Percentiles rank a stretch among this genome's conserved stretches.
These are phyloP conservation scores for Austroboletus niveus DNA, from an alignment of 1,284 basidiomycete species.

Conservation along the genomic window DNA sequence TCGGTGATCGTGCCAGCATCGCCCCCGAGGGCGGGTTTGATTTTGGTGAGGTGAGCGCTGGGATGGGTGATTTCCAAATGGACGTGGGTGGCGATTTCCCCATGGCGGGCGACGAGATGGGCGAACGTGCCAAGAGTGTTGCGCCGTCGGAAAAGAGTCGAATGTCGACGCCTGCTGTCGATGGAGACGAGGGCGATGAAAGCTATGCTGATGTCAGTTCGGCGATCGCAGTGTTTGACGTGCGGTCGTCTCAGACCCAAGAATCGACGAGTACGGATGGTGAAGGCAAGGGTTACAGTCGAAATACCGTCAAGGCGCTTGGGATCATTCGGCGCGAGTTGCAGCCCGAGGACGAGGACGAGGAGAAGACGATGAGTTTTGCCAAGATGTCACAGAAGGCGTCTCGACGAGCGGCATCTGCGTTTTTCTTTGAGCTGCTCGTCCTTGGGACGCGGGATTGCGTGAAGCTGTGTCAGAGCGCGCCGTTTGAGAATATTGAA, in stretches of 20 bases:
- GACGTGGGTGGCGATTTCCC: slow-evolving; percentile 42
- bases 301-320: slow-evolving; percentile 89
- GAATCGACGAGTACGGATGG: slow-evolving; percentile 40
- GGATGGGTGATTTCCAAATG: slow-evolving; percentile 66
- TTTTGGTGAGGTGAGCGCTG: slow-evolving; percentile 51
- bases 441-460: slow-evolving; percentile 92
- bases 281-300: slow-evolving; percentile 77
- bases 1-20: slow-evolving; percentile 47
- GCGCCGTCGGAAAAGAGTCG: slow-evolving; percentile 59
- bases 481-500: slow-evolving; percentile 84
- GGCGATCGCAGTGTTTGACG: slow-evolving; percentile 83
- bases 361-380: slow-evolving; percentile 60
- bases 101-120: slow-evolving; percentile 29
- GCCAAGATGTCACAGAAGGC: slow-evolving; percentile 53
- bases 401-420: slow-evolving; percentile 85
- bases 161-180: slow-evolving; percentile 65
- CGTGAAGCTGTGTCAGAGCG: slow-evolving; percentile 73
- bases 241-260: slow-evolving; percentile 52
- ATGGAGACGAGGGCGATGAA: slow-evolving; percentile 61
- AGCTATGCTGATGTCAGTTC: slow-evolving; percentile 69
- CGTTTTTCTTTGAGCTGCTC: slow-evolving; percentile 97
- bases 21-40: slow-evolving; percentile 56
- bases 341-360: slow-evolving; percentile 56
- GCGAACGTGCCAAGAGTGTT: slow-evolving; percentile 34
- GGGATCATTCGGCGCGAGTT: slow-evolving; percentile 80